phyloP scores from a whole-genome alignment of 192 early-diverging fungal species.

The Neocallimastix lanati region DNA sequence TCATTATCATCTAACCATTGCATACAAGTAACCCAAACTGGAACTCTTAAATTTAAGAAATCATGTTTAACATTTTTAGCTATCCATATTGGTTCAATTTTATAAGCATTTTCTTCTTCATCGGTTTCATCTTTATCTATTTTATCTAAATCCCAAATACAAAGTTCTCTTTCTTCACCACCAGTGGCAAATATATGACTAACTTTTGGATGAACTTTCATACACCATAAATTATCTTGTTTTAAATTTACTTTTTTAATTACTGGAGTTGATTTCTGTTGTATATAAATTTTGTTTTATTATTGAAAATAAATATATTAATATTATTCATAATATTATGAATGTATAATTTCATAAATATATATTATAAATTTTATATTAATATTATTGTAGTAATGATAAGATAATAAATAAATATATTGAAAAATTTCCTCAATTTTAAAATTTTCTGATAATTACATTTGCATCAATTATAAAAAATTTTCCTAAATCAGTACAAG shows the following conservation, averaged over 20 bases:
- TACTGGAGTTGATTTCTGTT: conserved; percentile 2
- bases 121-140: conserved; percentile 5
- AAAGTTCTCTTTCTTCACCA: conserved; percentile 71
- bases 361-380: too few relatives aligned
- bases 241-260: conserved; percentile 11
- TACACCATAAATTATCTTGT: conserved; percentile 34
- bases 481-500: conserved; percentile 8
- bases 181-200: conserved; percentile 58
- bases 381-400: too few relatives aligned
- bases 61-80: conserved; percentile 77
- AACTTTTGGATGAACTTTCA: conserved; percentile 45
- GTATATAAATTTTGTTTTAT: too few relatives aligned
- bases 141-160: conserved; percentile 45
- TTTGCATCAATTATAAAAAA: background rate
- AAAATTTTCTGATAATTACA: too few relatives aligned
- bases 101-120: conserved; percentile 3
- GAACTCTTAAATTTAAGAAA: conserved; percentile 57
- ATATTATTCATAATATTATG: background rate
- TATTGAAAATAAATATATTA: too few relatives aligned
- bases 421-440: too few relatives aligned
- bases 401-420: too few relatives aligned
- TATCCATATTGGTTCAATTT: conserved; percentile 43
- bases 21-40: conserved; percentile 75
- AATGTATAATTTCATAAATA: conserved; percentile 9
- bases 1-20: conserved; percentile 45